Evolutionary conservation across 2,329 filamentous ascomycete species (phyloP), one percentile per base, ranked within the genome.

Genomic region (Akanthomyces muscarius): DNA sequence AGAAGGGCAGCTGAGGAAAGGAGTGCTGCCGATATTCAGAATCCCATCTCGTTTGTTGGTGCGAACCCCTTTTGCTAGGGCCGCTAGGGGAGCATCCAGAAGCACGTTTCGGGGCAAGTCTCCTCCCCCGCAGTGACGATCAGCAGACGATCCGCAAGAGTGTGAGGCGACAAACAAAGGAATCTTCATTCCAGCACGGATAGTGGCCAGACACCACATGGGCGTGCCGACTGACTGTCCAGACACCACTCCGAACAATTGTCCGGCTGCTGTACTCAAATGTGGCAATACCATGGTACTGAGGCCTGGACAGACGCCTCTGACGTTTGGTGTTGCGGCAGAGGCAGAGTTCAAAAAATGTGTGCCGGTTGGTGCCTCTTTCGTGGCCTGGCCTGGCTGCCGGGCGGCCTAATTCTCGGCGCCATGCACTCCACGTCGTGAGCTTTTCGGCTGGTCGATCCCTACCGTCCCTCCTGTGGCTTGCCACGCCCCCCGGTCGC

Each of bases 351-450:
- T 14, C n/a, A 30, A 30, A 30, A 41, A 45, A 42, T 25, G 3
- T 36, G 28, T 14, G n/a, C 45, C 41, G n/a, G 16, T 11, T 63
- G 21, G 38, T 53, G 25, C 36, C 38, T 52, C 45, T 42, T 21
- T 50, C 50, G 54, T 25, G 28, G 45, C 56, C 42, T 30, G 28
- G 28, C 28, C 28, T 52, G n/a, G 50, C 41, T 47, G 18, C 13
- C 25, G 21, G 30, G 58, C 66, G 66, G 66, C 61, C 61, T 62
- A 64, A 66, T 65, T 65, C 66, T 68, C 66, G 66, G 66, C 64
- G 66, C 59, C 66, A 68, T 68, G 65, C 66, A 63, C 63, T 59
- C 54, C 53, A 59, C 53, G 51, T 62, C 57, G 58, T 50, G 48
- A 59, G 58, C 51, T 38, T 55, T 52, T 53, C 42, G 57, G 42